A percentile compares a stretch with the other conserved stretches of the same genome.
Evolutionary conservation across 1,284 basidiomycete genomes (phyloP).

Genomic region (Acaromyces ingoldii): DNA sequence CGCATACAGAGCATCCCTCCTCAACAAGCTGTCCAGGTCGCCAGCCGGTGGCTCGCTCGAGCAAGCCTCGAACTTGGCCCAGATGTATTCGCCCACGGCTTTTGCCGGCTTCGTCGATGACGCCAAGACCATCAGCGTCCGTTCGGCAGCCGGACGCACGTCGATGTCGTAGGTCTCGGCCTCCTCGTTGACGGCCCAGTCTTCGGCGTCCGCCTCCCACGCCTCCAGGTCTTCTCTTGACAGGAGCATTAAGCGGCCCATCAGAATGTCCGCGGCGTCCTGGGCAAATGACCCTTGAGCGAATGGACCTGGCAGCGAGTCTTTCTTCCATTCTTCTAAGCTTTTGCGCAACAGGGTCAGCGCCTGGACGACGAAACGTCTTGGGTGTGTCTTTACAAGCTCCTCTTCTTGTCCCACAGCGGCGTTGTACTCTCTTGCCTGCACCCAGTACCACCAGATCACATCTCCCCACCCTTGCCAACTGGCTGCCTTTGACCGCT

Average conservation of each 20-base stretch:
- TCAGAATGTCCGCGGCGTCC: conserved; percentile 36
- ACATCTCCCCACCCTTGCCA: conserved; percentile 49
- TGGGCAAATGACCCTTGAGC: conserved; percentile 27
- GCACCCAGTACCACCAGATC: conserved; percentile 44
- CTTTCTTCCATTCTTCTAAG: conserved; percentile 36
- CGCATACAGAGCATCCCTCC: conserved; percentile 45
- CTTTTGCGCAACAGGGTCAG: conserved; percentile 38
- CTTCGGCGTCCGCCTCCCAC: conserved; percentile 43
- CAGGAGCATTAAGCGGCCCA: conserved; percentile 38
- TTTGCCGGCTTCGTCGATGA: conserved; percentile 25
- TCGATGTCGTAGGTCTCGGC: conserved; percentile 35
- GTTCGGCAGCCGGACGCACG: conserved; percentile 45
- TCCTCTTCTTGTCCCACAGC: too few species aligned
- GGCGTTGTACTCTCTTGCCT: conserved; percentile 8
- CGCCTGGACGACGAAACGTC: conserved; percentile 42
- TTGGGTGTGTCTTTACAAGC: conserved; percentile 17
- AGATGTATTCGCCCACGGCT: conserved; percentile 36
- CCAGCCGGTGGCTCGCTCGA: background rate
- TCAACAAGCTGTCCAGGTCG: conserved; percentile 28
- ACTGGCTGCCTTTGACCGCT: conserved; percentile 38
- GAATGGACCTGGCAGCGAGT: conserved; percentile 23
- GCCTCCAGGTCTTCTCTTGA: conserved; percentile 34
- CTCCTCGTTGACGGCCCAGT: conserved; percentile 40
- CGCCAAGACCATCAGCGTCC: conserved; percentile 36
- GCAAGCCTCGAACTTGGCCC: conserved; percentile 26